These are phyloP conservation scores for Glaciozyma antarctica DNA, from an alignment of 768 basidiomycete genomes.

Conservation along the genomic window DNA sequence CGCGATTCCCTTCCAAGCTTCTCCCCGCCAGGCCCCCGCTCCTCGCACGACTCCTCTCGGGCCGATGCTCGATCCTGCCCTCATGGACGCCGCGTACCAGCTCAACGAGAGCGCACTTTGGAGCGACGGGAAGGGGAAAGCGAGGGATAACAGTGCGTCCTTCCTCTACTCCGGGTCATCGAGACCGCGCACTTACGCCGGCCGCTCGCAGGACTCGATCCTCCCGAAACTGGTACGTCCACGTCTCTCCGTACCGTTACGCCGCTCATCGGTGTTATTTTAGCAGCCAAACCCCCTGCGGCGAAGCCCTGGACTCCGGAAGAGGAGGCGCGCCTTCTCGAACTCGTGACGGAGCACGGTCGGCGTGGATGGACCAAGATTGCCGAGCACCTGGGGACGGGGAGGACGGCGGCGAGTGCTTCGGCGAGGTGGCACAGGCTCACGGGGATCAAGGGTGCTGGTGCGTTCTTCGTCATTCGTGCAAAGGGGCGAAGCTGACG, in stretches of 20 bases:
- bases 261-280: no score
- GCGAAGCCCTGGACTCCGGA: background rate
- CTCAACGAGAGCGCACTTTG: background rate
- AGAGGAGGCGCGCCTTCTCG: background rate
- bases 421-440: background rate
- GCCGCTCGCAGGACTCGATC: no score
- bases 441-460: background rate
- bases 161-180: background rate
- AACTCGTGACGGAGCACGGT: background rate
- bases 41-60: background rate
- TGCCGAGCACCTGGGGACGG: background rate
- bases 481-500: background rate
- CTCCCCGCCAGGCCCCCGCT: background rate
- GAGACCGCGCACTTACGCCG: no score
- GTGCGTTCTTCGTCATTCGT: background rate
- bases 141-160: background rate
- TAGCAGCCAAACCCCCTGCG: background rate
- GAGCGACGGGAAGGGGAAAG: background rate
- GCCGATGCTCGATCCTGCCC: background rate
- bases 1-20: background rate
- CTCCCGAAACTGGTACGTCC: no score
- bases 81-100: background rate
- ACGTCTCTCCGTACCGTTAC: no score
- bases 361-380: background rate
- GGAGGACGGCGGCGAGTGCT: background rate